phyloP scores from a whole-genome alignment of 306 rosid genomes.

The Vigna reflexopilosa region DNA sequence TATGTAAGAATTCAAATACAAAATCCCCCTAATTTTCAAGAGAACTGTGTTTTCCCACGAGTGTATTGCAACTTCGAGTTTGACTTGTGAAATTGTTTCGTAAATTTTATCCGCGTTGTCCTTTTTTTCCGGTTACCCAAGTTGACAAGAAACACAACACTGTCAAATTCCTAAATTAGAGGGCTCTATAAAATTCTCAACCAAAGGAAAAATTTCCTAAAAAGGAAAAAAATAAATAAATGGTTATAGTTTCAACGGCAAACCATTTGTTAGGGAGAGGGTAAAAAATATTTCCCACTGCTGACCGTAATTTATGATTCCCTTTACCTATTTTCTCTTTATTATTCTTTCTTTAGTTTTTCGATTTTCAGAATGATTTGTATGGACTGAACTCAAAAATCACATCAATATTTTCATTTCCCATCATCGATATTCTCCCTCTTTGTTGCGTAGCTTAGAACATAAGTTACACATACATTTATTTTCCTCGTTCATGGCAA shows the following conservation, averaged over 20 bases:
- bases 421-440: conserved; percentile 17
- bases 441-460: conserved; percentile 23
- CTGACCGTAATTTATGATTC: conserved; percentile 36
- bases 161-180: conserved; percentile 50
- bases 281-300: conserved; percentile 21
- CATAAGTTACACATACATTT: conserved; percentile 4
- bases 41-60: not conserved
- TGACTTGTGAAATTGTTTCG: not conserved
- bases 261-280: conserved; percentile 47
- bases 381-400: conserved; percentile 25
- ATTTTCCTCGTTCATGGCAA: not conserved
- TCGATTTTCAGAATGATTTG: conserved; percentile 41
- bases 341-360: conserved; percentile 44
- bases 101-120: conserved; percentile 27
- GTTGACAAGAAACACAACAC: conserved; percentile 41
- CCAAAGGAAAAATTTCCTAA: conserved; percentile 47
- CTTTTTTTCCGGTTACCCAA: conserved; percentile 34
- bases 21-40: not conserved
- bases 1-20: not conserved
- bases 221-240: conserved; percentile 45
- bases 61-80: not conserved
- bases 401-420: conserved; percentile 18
- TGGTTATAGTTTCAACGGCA: conserved; percentile 43
- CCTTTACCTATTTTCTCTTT: conserved; percentile 46
- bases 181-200: conserved; percentile 50